Conservation (phyloP, 1,284 basidiomycete genomes). For the Vanrija humicola region DNA sequence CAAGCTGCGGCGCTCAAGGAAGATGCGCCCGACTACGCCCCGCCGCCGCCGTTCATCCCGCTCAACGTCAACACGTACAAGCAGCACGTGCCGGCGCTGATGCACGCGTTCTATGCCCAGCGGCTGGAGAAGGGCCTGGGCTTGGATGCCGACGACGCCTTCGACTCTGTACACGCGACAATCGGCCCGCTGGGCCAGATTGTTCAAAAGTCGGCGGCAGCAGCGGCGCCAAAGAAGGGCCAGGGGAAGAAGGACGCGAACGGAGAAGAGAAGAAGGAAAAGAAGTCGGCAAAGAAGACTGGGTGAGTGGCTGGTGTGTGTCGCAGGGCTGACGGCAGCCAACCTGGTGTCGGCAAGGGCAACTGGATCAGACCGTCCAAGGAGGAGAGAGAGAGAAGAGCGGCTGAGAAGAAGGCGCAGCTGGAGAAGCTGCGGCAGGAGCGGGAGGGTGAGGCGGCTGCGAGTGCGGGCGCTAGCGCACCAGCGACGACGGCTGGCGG, state of each 20-base stretch:
- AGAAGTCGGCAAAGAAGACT: constrained; percentile 29
- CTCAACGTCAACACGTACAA: constrained; percentile 64
- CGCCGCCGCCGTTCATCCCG: constrained; percentile 72
- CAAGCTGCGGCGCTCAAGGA: constrained; percentile 44
- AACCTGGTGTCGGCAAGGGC: constrained; percentile 44
- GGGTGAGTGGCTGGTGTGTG: constrained; percentile 21
- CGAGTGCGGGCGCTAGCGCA: constrained; percentile 5
- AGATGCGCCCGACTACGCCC: constrained; percentile 70
- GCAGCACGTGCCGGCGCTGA: constrained; percentile 71
- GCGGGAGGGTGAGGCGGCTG: constrained; percentile 3
- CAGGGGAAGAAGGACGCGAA: constrained; percentile 5
- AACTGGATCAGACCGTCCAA: constrained; percentile 48
- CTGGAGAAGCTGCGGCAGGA: constrained; percentile 16
- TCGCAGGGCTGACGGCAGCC: constrained; percentile 10
- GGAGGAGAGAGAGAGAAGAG: constrained; percentile 33
- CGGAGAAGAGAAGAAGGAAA: constrained; percentile 26
- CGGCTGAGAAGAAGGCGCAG: constrained; percentile 31
- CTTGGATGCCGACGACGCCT: constrained; percentile 34
- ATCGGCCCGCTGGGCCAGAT: constrained; percentile 47
- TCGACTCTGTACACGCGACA: constrained; percentile 35
- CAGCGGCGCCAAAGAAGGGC: constrained; percentile 9
- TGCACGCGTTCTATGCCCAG: constrained; percentile 68
- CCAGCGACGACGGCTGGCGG: constrained; percentile 6
- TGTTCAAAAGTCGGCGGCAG: constrained; percentile 25
- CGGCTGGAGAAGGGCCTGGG: constrained; percentile 52